Base-by-base conservation (phyloP, 345 rosid genomes). In the Sisymbrium altissimum region DNA sequence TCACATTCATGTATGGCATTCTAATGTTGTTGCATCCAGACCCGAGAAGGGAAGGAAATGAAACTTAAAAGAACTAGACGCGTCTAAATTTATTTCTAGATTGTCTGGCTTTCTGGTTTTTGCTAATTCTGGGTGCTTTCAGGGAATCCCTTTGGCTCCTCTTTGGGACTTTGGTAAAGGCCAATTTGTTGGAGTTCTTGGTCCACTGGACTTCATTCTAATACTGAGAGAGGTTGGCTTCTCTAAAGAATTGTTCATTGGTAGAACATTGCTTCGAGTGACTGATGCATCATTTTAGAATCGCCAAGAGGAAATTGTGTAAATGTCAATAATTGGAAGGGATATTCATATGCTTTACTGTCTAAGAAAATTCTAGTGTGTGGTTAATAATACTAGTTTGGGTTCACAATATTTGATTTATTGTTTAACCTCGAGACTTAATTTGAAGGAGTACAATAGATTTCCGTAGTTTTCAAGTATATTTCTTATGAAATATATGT, bases 121-220 rank as follows among this genome's bases (percentile, higher is more conserved):
- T 70, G 58, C 74, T 84, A 39, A 78, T 69, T 72, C 44, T 35
- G 55, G 66, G 57, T 73, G 40, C 39, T 81, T 83, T 66, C 83
- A 90, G 97, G 92, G 90, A 60, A 78, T 90, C 56, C 92, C 97
- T 14, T 48, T 83, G 70, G 97, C 94, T 83, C 97, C 97, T 78
- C 92, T 90, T 0, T 90, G 97, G 97, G 94, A 90, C 73, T 83
- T 73, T 30, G 69, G 66, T 48, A 81, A 77, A 83, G 86, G 94
- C 44, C 86, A 83, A 73, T 88, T 88, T 82, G 94, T 90, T 77
- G 97, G 97, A 55, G 86, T 90, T 81, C 90, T 90, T 68, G 87
- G 85, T 74, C 94, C 87, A 19, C 72, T 83, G 79, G 97, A 90
- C 82, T 90, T 90, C 80, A 90, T 90, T 78, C 79, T 90, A 59